These are phyloP conservation scores for Dipteronia sinensis DNA, from an alignment of 345 rosid species.

Conservation along the genomic window DNA sequence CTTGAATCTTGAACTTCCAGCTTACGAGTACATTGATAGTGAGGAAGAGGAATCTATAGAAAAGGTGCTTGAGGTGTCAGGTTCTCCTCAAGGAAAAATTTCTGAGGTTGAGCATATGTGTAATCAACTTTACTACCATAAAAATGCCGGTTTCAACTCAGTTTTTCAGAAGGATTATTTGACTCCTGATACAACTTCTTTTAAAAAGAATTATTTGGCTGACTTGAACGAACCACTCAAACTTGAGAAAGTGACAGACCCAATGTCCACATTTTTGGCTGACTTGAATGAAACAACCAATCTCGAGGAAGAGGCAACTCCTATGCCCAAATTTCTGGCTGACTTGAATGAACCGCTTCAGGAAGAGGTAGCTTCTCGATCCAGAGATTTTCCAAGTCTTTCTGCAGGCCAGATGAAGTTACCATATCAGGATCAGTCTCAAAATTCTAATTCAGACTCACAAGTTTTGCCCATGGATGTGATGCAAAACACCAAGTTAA, in stretches of 20 bases:
- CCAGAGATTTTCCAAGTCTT: constrained; percentile 31
- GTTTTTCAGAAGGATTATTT: constrained; percentile 11
- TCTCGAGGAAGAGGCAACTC: constrained; percentile 31
- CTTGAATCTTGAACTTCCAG: constrained; percentile 62
- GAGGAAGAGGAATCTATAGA: constrained; percentile 31
- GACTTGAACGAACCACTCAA: constrained; percentile 57
- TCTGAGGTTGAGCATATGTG: constrained; percentile 25
- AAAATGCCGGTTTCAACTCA: constrained; percentile 8
- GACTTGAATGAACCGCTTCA: constrained; percentile 59
- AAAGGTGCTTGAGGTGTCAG: constrained; percentile 16
- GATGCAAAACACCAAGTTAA: constrained; percentile 13
- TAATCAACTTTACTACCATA: constrained; percentile 6
- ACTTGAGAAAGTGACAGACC: constrained; percentile 35
- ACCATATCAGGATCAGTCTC: constrained; percentile 16
- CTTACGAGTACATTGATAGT: constrained; percentile 37
- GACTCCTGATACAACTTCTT: constrained; percentile 5
- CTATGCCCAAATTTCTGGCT: constrained; percentile 24
- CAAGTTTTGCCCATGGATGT: constrained; percentile 7
- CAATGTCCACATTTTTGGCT: constrained; percentile 22
- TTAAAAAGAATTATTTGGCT: constrained; percentile 28
- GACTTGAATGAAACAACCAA: constrained; percentile 58
- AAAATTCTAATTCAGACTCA: constrained; percentile 17
- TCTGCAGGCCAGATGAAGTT: constrained; percentile 11
- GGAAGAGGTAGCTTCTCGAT: constrained; percentile 30
- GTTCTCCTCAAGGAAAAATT: constrained; percentile 21